Evolutionary conservation across 495 filamentous ascomycete species (phyloP).

Genomic region (Penicillium turbatum): DNA sequence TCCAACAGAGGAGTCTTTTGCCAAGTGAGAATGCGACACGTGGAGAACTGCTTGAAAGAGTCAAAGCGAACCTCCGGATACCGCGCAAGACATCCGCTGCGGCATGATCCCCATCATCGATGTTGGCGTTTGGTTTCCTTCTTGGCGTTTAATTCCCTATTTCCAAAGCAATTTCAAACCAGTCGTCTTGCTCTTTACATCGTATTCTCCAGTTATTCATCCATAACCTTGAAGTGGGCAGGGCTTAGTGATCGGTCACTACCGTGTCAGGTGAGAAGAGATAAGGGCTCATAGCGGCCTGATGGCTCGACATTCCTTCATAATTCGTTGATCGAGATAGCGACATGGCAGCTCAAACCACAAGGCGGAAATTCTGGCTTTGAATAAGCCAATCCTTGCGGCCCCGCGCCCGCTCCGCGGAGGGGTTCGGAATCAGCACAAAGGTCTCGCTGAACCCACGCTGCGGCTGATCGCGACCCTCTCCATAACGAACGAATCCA

Average conservation of each 20-base stretch:
- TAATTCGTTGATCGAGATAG: not conserved
- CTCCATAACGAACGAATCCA: conserved; percentile 61
- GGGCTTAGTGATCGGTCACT: not conserved
- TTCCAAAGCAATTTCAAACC: not conserved
- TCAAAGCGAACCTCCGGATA: conserved; percentile 70
- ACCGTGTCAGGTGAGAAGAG: not conserved
- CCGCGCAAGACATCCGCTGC: conserved; percentile 28
- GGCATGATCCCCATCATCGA: conserved; percentile 7
- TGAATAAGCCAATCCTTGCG: conserved; percentile 61
- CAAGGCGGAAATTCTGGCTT: conserved; percentile 67
- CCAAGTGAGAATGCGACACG: conserved; percentile 61
- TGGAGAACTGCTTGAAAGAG: conserved; percentile 73
- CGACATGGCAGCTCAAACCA: conserved; percentile 37
- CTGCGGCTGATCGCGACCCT: conserved; percentile 49
- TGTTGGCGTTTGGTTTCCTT: not conserved
- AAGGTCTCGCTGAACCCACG: conserved; percentile 71
- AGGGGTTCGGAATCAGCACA: conserved; percentile 71
- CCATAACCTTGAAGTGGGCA: not conserved
- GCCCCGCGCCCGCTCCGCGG: conserved; percentile 45
- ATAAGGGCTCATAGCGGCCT: not conserved
- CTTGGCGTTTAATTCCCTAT: not conserved
- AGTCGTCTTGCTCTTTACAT: not conserved
- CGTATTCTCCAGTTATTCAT: not conserved
- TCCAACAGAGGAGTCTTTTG: conserved; percentile 63
- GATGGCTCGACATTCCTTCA: not conserved